phyloP scores from a whole-genome alignment of 169 alveolate genomes.

The Perkinsus olseni region DNA sequence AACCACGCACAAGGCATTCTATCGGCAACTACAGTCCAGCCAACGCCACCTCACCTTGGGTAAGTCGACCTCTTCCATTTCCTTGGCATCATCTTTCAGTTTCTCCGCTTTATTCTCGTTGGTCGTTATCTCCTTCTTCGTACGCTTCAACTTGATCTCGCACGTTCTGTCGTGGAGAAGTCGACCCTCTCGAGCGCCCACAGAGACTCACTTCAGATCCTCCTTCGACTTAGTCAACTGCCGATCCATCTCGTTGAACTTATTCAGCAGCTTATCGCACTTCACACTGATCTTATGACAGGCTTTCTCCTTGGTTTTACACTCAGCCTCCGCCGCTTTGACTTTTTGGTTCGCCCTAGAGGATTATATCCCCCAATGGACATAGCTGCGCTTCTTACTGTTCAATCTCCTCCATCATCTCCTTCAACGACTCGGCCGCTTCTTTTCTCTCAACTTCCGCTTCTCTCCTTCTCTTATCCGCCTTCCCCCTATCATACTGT shows the following conservation, averaged over 20 bases:
- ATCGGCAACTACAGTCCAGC: too few species aligned
- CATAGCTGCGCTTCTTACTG: neutral
- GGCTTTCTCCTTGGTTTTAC: neutral
- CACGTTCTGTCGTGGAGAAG: neutral
- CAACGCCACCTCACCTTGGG: neutral
- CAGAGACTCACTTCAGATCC: neutral
- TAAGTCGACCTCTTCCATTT: constrained; percentile 15
- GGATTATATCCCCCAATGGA: neutral
- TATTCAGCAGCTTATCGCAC: neutral
- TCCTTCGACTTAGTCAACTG: neutral
- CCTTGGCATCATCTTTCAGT: constrained; percentile 19
- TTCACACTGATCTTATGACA: neutral
- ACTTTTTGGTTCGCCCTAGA: neutral
- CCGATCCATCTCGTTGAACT: neutral
- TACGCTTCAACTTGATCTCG: neutral
- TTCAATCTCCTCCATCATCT: constrained; percentile 2
- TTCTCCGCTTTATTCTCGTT: constrained; percentile 19
- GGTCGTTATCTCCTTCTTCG: neutral
- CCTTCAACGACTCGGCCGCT: constrained; percentile 21
- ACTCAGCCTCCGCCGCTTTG: constrained; percentile 6
- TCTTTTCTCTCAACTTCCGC: constrained; percentile 14
- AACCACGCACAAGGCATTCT: neutral
- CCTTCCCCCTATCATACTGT: neutral
- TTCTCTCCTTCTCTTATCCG: constrained; percentile 2
- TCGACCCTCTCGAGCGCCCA: neutral